A percentile compares a stretch with the other conserved stretches of the same genome.
These are phyloP conservation scores for Colletotrichum sp. DNA, from an alignment of 2,329 filamentous ascomycete genomes.

Conservation along the genomic window DNA sequence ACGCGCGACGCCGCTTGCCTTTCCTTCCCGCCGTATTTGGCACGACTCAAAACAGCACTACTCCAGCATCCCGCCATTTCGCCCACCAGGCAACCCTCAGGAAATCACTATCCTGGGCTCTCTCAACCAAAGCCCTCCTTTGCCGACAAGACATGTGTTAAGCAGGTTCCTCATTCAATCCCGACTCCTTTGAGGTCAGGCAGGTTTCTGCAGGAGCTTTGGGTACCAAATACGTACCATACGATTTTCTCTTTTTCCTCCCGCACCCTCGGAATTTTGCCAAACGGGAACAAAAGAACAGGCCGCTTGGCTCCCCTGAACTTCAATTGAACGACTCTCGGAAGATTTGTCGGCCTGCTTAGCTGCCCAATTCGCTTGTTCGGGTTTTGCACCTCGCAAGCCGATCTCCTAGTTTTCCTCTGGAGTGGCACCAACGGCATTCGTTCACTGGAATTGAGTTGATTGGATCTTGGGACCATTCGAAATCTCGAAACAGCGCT, in stretches of 20 bases:
- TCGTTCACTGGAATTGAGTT: background rate
- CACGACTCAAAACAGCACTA: background rate
- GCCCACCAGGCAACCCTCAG: constrained; percentile 21
- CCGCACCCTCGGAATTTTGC: background rate
- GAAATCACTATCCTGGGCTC: constrained; percentile 33
- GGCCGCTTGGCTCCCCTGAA: background rate
- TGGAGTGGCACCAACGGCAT: background rate
- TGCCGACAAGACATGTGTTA: constrained; percentile 19
- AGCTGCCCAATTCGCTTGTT: background rate
- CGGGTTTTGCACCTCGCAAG: background rate
- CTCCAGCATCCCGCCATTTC: background rate
- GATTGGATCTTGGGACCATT: constrained; percentile 2
- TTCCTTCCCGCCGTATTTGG: background rate
- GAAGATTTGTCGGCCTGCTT: background rate
- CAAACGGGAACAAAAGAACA: background rate
- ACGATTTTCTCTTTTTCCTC: background rate
- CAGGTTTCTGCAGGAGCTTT: constrained; percentile 78
- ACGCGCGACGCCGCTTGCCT: background rate
- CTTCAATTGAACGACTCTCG: background rate
- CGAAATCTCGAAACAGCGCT: constrained; percentile 19
- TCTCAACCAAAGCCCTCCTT: constrained; percentile 12
- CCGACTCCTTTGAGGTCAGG: constrained; percentile 78
- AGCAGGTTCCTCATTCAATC: constrained; percentile 25
- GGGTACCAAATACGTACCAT: constrained; percentile 15
- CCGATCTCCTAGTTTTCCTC: background rate